Evolutionary conservation across 179 eudicot species (phyloP).

Genomic region (Heliamphora pulchella): DNA sequence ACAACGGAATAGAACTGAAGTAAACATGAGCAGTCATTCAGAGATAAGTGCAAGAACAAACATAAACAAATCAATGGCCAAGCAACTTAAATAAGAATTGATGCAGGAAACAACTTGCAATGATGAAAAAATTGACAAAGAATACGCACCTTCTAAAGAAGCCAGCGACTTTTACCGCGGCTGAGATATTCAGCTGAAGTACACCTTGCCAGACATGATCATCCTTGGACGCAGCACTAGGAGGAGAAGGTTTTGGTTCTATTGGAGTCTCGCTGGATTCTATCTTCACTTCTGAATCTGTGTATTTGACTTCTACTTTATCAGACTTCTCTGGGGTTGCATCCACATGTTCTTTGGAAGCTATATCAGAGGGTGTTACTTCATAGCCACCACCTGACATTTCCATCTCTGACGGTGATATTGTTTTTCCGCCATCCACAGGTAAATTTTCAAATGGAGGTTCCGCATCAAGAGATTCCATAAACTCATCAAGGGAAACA

Average conservation of each 20-base stretch:
- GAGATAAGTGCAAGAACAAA: not conserved
- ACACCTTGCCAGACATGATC: slow-evolving; percentile 69
- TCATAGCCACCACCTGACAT: slow-evolving; percentile 24
- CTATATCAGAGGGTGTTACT: slow-evolving; percentile 20
- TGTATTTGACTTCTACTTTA: slow-evolving; percentile 20
- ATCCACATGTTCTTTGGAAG: slow-evolving; percentile 30
- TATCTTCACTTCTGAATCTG: slow-evolving; percentile 13
- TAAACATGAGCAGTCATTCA: not conserved
- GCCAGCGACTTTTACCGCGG: slow-evolving; percentile 51
- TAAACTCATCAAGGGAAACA: slow-evolving; percentile 83
- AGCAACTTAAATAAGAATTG: not conserved
- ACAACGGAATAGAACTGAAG: too few species aligned
- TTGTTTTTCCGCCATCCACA: slow-evolving; percentile 33
- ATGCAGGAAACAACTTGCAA: not conserved
- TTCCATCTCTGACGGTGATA: slow-evolving; percentile 26
- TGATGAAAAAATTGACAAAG: not conserved
- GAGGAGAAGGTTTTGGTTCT: slow-evolving; percentile 21
- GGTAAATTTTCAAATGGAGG: slow-evolving; percentile 79
- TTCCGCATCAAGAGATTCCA: slow-evolving; percentile 89
- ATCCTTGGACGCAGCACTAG: slow-evolving; percentile 25
- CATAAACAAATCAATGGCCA: not conserved
- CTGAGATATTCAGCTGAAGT: slow-evolving; percentile 60
- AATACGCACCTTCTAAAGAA: slow-evolving; percentile 53
- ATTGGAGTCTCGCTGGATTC: slow-evolving; percentile 26
- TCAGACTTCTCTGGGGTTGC: slow-evolving; percentile 22